These are phyloP conservation scores for Xylariaceae sp. DNA, from an alignment of 2,329 filamentous ascomycete species.

Conservation along the genomic window DNA sequence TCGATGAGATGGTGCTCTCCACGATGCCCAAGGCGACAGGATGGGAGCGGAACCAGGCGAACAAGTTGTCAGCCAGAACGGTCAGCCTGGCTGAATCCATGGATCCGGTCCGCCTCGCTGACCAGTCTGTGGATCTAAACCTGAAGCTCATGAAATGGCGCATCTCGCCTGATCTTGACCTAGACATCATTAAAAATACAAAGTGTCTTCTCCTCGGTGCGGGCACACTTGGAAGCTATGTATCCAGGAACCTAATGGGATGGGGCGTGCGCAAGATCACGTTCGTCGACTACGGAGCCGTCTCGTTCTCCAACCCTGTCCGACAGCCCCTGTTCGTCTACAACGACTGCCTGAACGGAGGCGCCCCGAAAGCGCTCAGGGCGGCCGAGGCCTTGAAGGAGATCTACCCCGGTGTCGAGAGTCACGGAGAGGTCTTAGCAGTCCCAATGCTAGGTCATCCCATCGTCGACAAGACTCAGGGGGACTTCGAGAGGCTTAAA, in stretches of 20 bases:
- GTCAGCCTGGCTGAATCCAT: conserved; percentile 89
- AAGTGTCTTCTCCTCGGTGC: conserved; percentile 88
- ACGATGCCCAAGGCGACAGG: conserved; percentile 86
- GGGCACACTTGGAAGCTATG: conserved; percentile 89
- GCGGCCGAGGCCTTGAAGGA: conserved; percentile 75
- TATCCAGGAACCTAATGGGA: conserved; percentile 84
- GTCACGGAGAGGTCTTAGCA: conserved; percentile 71
- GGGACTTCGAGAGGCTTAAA: conserved; percentile 71
- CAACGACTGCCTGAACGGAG: conserved; percentile 79
- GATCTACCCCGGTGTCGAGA: conserved; percentile 87
- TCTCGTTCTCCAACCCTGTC: conserved; percentile 95
- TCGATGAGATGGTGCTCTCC: conserved; percentile 38
- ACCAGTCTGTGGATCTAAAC: conserved; percentile 93
- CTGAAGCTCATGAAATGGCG: conserved; percentile 99
- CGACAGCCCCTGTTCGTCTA: conserved; percentile 90
- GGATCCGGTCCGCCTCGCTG: conserved; percentile 80
- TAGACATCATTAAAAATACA: conserved; percentile 83
- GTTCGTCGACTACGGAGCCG: conserved; percentile 87
- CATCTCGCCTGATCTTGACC: conserved; percentile 79
- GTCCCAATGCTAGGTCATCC: conserved; percentile 97
- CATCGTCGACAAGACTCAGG: conserved; percentile 66
- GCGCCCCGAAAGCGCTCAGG: conserved; percentile 72
- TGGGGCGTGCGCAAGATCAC: conserved; percentile 96
- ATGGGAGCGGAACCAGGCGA: conserved; percentile 80
- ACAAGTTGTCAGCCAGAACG: conserved; percentile 71